These are phyloP conservation scores for Candida vartiovaarae DNA, from an alignment of 805 yeast genomes.

Conservation along the genomic window DNA sequence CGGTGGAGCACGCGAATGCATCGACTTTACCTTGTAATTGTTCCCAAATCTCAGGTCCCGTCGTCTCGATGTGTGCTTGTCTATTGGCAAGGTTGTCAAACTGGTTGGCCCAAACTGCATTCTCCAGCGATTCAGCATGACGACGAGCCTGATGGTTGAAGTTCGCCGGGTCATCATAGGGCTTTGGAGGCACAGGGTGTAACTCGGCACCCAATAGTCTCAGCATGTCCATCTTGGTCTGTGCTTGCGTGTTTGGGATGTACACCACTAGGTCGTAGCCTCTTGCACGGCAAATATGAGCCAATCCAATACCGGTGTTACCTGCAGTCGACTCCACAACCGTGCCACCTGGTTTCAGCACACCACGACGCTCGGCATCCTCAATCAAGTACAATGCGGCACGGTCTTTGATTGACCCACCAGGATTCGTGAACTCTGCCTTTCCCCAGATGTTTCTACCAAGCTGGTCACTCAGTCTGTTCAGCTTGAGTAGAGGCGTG, in stretches of 20 bases:
- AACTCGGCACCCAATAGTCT: constrained; percentile 80
- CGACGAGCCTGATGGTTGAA: constrained; percentile 83
- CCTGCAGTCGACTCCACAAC: constrained; percentile 94
- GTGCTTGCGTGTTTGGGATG: constrained; percentile 89
- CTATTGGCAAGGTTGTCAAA: constrained; percentile 86
- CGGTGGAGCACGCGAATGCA: constrained; percentile 86
- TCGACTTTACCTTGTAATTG: constrained; percentile 73
- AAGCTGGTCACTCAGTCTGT: constrained; percentile 45
- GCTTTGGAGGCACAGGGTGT: constrained; percentile 82
- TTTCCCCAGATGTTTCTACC: constrained; percentile 80
- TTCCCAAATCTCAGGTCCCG: constrained; percentile 91
- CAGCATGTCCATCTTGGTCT: constrained; percentile 68
- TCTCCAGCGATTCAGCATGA: constrained; percentile 68
- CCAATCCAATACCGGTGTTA: constrained; percentile 91
- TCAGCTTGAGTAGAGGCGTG: constrained; percentile 71
- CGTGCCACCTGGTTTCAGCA: constrained; percentile 70
- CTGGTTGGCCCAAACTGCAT: constrained; percentile 92
- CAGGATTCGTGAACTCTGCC: constrained; percentile 91
- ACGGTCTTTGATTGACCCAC: constrained; percentile 87
- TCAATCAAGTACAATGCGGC: constrained; percentile 74
- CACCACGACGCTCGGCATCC: constrained; percentile 69
- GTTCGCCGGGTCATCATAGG: constrained; percentile 74
- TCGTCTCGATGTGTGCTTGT: constrained; percentile 80
- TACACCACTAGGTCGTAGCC: constrained; percentile 83
- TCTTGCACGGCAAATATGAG: constrained; percentile 70